Evolutionary conservation across 805 yeast genomes (phyloP).

Genomic region (Candida patagonica): DNA sequence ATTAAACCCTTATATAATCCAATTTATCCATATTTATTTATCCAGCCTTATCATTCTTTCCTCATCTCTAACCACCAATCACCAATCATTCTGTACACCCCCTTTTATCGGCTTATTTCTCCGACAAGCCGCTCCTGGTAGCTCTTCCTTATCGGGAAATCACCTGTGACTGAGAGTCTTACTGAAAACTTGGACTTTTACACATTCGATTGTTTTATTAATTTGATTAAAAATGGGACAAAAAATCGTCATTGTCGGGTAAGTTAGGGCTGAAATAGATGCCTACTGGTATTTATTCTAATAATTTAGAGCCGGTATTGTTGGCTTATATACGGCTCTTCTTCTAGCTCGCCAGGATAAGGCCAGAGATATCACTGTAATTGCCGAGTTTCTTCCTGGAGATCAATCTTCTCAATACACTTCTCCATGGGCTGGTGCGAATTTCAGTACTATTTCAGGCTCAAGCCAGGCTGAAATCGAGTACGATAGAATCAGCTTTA

Average conservation of each 20-base stretch:
- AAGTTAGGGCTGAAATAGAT: slow-evolving; percentile 3
- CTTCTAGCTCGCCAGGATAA: slow-evolving; percentile 37
- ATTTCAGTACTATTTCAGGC: slow-evolving; percentile 53
- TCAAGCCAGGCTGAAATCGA: slow-evolving; percentile 40
- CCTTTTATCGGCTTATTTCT: not conserved
- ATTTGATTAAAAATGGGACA: slow-evolving; percentile 16
- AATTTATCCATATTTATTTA: too few relatives aligned
- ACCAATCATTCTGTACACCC: not conserved
- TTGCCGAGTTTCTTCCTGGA: slow-evolving; percentile 67
- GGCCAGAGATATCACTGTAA: slow-evolving; percentile 38
- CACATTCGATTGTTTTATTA: not conserved
- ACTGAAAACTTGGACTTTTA: not conserved
- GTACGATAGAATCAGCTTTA: slow-evolving; percentile 51
- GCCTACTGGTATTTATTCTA: not conserved
- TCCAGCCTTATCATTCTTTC: not conserved
- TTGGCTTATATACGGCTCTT: slow-evolving; percentile 56
- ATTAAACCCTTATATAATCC: too few relatives aligned
- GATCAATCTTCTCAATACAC: slow-evolving; percentile 67
- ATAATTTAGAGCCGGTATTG: slow-evolving; percentile 46
- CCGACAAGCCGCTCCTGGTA: not conserved
- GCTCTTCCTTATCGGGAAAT: not conserved
- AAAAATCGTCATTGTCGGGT: slow-evolving; percentile 17
- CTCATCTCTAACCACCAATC: not conserved
- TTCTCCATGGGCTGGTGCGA: slow-evolving; percentile 75
- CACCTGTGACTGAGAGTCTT: not conserved